Percentiles rank a stretch among this genome's conserved stretches.
These are phyloP conservation scores for Funneliformis caledonium DNA, from an alignment of 371 early-diverging fungal species.

Conservation along the genomic window DNA sequence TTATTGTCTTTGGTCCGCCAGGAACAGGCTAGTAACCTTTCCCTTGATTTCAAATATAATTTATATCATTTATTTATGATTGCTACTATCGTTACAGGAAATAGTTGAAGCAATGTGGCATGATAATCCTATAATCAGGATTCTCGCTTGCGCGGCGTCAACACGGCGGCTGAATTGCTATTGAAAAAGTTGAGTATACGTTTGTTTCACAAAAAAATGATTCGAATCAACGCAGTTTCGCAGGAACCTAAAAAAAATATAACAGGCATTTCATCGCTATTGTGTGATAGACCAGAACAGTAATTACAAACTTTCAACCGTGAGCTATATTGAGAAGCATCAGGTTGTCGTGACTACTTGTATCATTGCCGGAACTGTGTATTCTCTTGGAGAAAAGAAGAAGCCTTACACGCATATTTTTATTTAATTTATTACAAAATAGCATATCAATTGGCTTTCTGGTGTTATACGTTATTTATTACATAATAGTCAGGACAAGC, in stretches of 20 bases:
- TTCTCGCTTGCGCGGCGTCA: not conserved
- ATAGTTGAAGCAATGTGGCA: not conserved
- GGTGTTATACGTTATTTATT: not conserved
- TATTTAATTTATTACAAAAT: not conserved
- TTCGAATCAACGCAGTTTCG: not conserved
- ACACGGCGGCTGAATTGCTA: not conserved
- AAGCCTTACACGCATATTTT: not conserved
- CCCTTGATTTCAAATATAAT: not conserved
- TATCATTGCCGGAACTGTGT: not conserved
- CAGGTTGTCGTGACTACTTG: not conserved
- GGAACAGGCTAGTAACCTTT: not conserved
- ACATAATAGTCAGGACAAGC: slow-evolving; percentile 6
- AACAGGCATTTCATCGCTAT: not conserved
- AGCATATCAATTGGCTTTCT: not conserved
- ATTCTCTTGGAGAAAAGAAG: not conserved
- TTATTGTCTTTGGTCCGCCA: slow-evolving; percentile 1
- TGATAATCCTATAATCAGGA: not conserved
- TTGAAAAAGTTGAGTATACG: not conserved
- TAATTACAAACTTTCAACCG: not conserved
- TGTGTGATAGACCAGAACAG: not conserved
- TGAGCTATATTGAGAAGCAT: not conserved
- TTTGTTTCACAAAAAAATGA: not conserved
- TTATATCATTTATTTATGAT: not conserved
- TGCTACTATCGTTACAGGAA: not conserved
- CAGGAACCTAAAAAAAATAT: not conserved